Evolutionary conservation across 164 flowering plant genomes (phyloP), one percentile per base, ranked within the genome.

Genomic region (Vitis rupestris): DNA sequence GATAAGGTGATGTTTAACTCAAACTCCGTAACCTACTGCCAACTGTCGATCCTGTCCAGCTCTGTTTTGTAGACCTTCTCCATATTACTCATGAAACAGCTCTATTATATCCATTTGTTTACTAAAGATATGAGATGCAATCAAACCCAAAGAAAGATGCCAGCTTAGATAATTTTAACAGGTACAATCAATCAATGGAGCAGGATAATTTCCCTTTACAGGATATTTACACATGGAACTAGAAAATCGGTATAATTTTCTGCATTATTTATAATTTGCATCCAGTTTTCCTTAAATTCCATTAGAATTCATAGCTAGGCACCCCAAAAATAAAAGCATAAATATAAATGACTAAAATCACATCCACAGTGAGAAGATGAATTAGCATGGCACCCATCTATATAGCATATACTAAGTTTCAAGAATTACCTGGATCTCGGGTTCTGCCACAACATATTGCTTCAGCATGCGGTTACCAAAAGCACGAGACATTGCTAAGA

Each of bases 401-500:
- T 29, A 30, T 65, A 3, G 0, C 15, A 49, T 3, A 37, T 4
- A 30, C 10, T 10, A 10, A 50, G 50, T 13, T 59, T 30, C 13
- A 68, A 62, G 12, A 14, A 23, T 71, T 74, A 94, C 99, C 99
- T 93, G 98, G 75, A 95, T 95, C 80, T 95, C 99, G 63, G 99
- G 99, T 53, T 95, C 98, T 51, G 98, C 97, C 65, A 95, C 97
- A 57, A 93, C 99, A 84, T 81, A 95, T 78, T 84, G 99, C 78
- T 95, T 95, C 74, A 95, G 74, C 87, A 95, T 85, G 57, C 98
- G 96, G 73, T 95, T 89, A 3, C 98, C 99, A 82, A 95, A 95
- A 69, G 99, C 99, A 78, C 99, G 98, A n/a, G 99, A 95, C 99
- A 95, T 95, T 64, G 99, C 99, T 71, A 95, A 73, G 57, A 95